Evolutionary conservation across 179 eudicot species (phyloP), one percentile per base, ranked within the genome.

Genomic region (Beta corolliflora): DNA sequence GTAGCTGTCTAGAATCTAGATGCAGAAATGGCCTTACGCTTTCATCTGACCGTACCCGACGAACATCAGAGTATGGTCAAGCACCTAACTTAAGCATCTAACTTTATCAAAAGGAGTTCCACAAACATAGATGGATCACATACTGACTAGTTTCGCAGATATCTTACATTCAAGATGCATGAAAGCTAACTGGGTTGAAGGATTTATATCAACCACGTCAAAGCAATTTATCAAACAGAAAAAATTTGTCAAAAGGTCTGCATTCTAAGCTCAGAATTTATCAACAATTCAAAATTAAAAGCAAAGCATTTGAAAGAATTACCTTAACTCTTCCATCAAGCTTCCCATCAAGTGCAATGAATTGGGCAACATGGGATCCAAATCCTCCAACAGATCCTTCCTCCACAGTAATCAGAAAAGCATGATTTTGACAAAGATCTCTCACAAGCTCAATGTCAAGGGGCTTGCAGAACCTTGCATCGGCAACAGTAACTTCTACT

Each of bases 391-490:
- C 78, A 0, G 96, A 92, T 71, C 98, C 98, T 85, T 94, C 98
- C 88, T 94, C 97, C 14, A 92, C 98, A 7, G 97, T 94, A 41
- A 94, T 86, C 60, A 94, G 84, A 77, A 87, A 94, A n/a, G 85
- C 79, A 82, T 94, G 98, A 83, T 89, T 89, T 78, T 89, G 85
- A 87, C 97, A 92, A 50, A 94, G 91, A 66, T 80, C 77, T 77
- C 98, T 88, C 18, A 92, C 84, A 60, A 94, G 93, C 69, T 90
- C 76, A 67, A 94, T 91, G 86, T 93, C 98, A 41, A 94, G 97
- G 14, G 98, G 98, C 88, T 94, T 94, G 91, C 98, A 94, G 81
- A 94, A 94, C 79, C 98, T 88, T 63, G 97, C 98, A 89, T 93
- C 96, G 9, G 97, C 97, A 71, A 94, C 98, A 19, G 98, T 94